Base-by-base conservation (phyloP, 2,329 filamentous ascomycete species). In the Botryotinia narcissicola region DNA sequence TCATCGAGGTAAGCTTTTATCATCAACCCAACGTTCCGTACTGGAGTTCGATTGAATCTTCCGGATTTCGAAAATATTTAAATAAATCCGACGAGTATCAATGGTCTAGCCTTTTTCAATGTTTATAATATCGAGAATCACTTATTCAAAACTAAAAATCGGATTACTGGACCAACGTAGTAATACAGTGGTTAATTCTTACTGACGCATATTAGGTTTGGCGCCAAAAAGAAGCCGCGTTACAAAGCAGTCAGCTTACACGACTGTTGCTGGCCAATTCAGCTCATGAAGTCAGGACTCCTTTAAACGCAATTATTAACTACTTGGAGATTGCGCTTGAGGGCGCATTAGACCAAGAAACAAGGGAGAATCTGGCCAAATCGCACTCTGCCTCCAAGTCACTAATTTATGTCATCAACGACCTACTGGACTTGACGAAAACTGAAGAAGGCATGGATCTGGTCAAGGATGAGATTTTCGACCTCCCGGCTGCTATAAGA, bases 361-460 rank as follows among this genome's bases (percentile, higher is more conserved):
- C 93, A 0, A 86, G 95, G 32, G 94, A 97, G 8, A 97, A 96
- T 74, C 84, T 97, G 9, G 87, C 92, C 0, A 92, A 90, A 77
- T 97, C 94, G 0, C 93, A 97, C 80, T 97, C 94, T 0, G 94
- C 94, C 6, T 97, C 94, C 0, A 97, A 97, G 79, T 97, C 94
- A 0, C 84, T 97, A 40, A 95, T 97, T 7, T 97, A 97, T 80
- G 94, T 97, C 16, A 97, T 97, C 83, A 97, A 97, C 76, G 94
- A 97, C 80, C 85, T 97, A 1, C 85, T 97, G 0, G 94, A 97
- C 80, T 84, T 97, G 44, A 97, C 95, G 1, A 96, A 97, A 79
- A 92, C 92, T 0, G 94, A 97, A 80, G 92, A 95, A 80, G 94
- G 94, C 0, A 91, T 91, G 66, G 87, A 90, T 1, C 83, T 97